Evolutionary conservation across 179 eudicot species (phyloP), one percentile per base, ranked within the genome.

Genomic region (Beta corolliflora): DNA sequence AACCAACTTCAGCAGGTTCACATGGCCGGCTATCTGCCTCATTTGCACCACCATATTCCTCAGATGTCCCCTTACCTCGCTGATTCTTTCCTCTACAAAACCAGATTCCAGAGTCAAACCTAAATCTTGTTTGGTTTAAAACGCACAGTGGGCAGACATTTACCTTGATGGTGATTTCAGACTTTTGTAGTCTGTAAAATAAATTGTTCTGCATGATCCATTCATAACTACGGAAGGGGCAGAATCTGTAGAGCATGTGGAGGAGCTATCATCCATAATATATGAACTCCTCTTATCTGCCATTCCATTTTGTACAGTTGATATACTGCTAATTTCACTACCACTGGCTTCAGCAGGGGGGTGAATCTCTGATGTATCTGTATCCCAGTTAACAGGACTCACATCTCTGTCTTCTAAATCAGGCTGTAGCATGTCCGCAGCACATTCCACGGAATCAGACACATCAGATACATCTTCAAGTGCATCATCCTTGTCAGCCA

Each of bases 201-300:
- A 81, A 81, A 84, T 85, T 71, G 91, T 89, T 84, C 77, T 87
- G 74, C 81, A 86, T 56, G 89, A 83, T 70, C 88, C 92, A 81
- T 86, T 93, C 58, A 73, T 71, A 52, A 83, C 87, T n/a, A 88
- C 88, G 8, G 96, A 92, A 36, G 92, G 94, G 61, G 91, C 85
- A 2, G 99, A 94, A 84, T 96, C 99, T 16, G 99, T 89, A 69
- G 99, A 96, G 76, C 96, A 91, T 25, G 99, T 94, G 31, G 98
- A 96, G 61, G 99, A 96, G 82, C 98, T 94, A 85, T 94, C 99
- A 84, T 96, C 98, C 83, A 92, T 88, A 44, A 83, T 69, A 72
- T 91, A 84, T 31, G 88, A 80, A 75, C 85, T 83, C 84, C 88
- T 92, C 83, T 86, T 86, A 63, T 87, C 93, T 55, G 50, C 76